A percentile compares a stretch with the other conserved stretches of the same genome.
These are phyloP conservation scores for Scutellaria galericulata DNA, from an alignment of 257 asterid genomes.

Conservation along the genomic window DNA sequence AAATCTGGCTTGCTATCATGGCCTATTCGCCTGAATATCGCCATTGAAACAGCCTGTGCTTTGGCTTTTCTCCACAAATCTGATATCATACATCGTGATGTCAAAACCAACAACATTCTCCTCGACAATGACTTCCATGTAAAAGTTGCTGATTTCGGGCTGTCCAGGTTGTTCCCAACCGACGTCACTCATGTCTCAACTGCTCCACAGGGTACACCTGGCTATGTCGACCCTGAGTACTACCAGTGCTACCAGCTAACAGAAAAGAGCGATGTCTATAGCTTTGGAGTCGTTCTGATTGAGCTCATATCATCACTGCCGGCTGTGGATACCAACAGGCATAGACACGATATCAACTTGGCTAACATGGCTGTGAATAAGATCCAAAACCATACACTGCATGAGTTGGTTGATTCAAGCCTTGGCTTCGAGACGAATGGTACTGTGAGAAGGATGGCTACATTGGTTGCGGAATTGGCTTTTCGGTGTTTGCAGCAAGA, in stretches of 20 bases:
- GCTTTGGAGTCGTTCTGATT: conserved; percentile 82
- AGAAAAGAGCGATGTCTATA: conserved; percentile 87
- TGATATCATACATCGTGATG: conserved; percentile 85
- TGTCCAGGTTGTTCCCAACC: conserved; percentile 72
- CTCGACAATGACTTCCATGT: conserved; percentile 88
- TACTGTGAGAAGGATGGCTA: conserved; percentile 58
- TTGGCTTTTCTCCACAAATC: conserved; percentile 70
- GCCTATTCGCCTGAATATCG: conserved; percentile 79
- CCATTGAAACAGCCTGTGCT: conserved; percentile 86
- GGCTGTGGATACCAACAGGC: conserved; percentile 83
- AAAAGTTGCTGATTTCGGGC: conserved; percentile 92
- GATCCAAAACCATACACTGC: conserved; percentile 59
- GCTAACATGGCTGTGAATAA: conserved; percentile 87
- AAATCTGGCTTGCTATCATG: conserved; percentile 79
- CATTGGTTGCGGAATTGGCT: conserved; percentile 74
- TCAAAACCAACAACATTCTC: conserved; percentile 84
- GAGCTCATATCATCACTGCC: conserved; percentile 85
- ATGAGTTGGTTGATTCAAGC: conserved; percentile 69
- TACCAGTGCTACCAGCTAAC: conserved; percentile 89
- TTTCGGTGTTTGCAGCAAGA: conserved; percentile 86
- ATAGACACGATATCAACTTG: conserved; percentile 72
- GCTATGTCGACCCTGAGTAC: conserved; percentile 95
- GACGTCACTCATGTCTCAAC: conserved; percentile 90
- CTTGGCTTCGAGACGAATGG: conserved; percentile 63
- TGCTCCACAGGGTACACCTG: conserved; percentile 98